Percentiles rank a stretch among this genome's conserved stretches.
Evolutionary conservation across 495 filamentous ascomycete genomes (phyloP).

Genomic region (Penicillium roqueforti): DNA sequence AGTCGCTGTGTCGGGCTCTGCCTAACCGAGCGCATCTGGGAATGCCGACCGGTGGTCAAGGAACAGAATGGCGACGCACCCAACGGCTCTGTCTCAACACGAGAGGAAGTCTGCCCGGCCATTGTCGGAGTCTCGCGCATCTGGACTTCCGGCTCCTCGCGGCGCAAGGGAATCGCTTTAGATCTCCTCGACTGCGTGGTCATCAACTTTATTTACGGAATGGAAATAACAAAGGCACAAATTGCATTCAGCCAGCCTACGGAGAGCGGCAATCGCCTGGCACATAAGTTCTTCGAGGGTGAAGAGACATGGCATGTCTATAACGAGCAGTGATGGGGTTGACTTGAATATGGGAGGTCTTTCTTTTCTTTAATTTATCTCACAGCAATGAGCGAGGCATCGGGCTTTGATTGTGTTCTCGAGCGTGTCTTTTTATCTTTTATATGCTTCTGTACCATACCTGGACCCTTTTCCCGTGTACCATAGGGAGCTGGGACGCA

Average conservation of each 20-base stretch:
- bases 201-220: conserved; percentile 61
- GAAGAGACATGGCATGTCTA: conserved; percentile 52
- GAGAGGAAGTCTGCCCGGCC: conserved; percentile 43
- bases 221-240: conserved; percentile 57
- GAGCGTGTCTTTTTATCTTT: conserved; percentile 4
- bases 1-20: conserved; percentile 64
- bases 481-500: conserved; percentile 1
- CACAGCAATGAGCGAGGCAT: not conserved
- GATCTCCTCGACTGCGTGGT: conserved; percentile 59
- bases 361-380: conserved; percentile 1
- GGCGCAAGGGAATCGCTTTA: conserved; percentile 58
- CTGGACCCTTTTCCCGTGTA: not conserved
- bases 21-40: conserved; percentile 61
- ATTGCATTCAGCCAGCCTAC: conserved; percentile 77
- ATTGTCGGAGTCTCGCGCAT: conserved; percentile 68
- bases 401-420: conserved; percentile 3
- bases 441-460: conserved; percentile 5
- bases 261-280: conserved; percentile 59
- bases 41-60: conserved; percentile 47
- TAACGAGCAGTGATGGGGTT: conserved; percentile 33
- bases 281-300: conserved; percentile 58
- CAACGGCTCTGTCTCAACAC: conserved; percentile 42
- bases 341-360: conserved; percentile 13
- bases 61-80: conserved; percentile 21
- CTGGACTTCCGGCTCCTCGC: conserved; percentile 61